Conservation (phyloP, 148 eudicot genomes). For the Rhododendron mucronatum region DNA sequence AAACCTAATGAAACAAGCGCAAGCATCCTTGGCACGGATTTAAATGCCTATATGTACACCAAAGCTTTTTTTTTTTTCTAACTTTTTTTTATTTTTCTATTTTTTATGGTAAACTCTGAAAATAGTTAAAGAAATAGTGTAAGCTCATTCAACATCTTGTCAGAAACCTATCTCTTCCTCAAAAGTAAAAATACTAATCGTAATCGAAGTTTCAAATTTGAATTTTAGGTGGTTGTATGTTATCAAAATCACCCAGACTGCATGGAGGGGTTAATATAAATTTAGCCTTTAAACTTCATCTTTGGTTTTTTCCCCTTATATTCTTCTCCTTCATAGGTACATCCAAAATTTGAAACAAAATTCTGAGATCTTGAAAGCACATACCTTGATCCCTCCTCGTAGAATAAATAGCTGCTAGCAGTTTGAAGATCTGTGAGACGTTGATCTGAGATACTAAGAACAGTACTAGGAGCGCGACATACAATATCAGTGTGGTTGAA, state of each 20-base stretch:
- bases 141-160: too few species aligned
- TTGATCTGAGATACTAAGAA: constrained; percentile 13
- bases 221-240: background rate
- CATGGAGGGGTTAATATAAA: background rate
- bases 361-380: background rate
- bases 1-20: background rate
- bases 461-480: background rate
- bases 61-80: background rate
- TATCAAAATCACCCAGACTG: background rate
- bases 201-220: background rate
- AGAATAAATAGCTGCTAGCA: constrained; percentile 3
- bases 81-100: too few species aligned
- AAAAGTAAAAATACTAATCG: too few species aligned
- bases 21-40: background rate
- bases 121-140: too few species aligned
- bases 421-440: constrained; percentile 6
- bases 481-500: background rate
- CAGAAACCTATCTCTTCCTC: background rate
- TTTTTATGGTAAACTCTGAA: background rate
- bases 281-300: background rate
- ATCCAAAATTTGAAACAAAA: background rate
- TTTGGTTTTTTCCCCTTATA: background rate
- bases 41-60: background rate
- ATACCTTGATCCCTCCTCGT: background rate
- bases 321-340: background rate